phyloP scores from a whole-genome alignment of 345 rosid genomes.

The Odontarrhena argentea region DNA sequence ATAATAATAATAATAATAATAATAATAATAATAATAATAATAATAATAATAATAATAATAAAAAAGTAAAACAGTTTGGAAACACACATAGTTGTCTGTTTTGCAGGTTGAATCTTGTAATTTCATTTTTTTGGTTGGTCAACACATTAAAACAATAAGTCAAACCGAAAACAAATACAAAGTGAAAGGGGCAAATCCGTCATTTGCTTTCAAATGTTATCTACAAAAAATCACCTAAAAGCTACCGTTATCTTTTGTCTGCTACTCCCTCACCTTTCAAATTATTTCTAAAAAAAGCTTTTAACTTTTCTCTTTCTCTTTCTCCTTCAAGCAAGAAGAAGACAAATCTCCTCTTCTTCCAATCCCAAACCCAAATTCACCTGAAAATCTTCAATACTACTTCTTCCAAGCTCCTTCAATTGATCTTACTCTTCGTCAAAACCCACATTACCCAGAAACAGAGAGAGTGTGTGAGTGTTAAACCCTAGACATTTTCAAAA shows the following conservation, averaged over 20 bases:
- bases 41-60: too few species aligned
- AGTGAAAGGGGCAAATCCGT: conserved; percentile 41
- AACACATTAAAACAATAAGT: too few species aligned
- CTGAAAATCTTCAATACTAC: neutral
- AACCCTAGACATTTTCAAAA: conserved; percentile 2
- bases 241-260: conserved; percentile 49
- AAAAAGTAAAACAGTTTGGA: too few species aligned
- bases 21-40: too few species aligned
- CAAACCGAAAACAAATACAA: neutral
- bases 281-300: conserved; percentile 1
- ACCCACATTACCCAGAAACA: neutral
- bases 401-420: conserved; percentile 4
- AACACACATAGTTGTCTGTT: too few species aligned
- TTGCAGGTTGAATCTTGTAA: too few species aligned
- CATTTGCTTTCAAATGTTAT: neutral
- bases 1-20: too few species aligned
- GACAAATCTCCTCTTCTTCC: neutral
- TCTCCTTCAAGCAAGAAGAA: conserved; percentile 6
- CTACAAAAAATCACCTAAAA: conserved; percentile 45
- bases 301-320: conserved; percentile 25
- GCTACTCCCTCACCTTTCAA: conserved; percentile 23
- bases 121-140: too few species aligned
- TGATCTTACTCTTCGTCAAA: neutral
- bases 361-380: conserved; percentile 25
- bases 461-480: neutral